Conservation (phyloP, 108 stramenopile genomes). For the Nannochloropsis gaditana region DNA sequence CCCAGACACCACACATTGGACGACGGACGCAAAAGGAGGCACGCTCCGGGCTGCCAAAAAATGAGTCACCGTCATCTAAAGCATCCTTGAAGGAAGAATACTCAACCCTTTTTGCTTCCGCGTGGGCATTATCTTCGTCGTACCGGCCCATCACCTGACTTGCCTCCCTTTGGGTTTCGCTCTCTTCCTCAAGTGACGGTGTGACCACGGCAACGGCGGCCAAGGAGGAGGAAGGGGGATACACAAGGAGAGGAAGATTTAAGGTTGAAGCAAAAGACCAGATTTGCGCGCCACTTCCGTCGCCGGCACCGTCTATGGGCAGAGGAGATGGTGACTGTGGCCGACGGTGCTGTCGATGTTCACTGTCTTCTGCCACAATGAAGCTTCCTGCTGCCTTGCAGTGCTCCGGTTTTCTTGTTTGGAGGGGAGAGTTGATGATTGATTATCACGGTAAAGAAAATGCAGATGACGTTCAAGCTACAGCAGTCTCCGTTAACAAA, state of each 20-base stretch:
- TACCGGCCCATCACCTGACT: background rate
- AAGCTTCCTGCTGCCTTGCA: too few relatives aligned
- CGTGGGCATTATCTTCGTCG: background rate
- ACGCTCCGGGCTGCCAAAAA: background rate
- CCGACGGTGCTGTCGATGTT: background rate
- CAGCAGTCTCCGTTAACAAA: too few relatives aligned
- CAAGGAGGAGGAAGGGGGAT: background rate
- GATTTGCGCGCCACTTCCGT: background rate
- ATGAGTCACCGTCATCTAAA: background rate
- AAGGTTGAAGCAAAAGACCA: background rate
- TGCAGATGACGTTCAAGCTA: too few relatives aligned
- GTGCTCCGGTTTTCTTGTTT: too few relatives aligned
- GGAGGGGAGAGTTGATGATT: too few relatives aligned
- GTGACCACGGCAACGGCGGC: background rate
- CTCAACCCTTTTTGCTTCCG: background rate
- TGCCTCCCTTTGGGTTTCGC: background rate
- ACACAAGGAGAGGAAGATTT: background rate
- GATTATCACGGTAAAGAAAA: too few relatives aligned
- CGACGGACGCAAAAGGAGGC: background rate
- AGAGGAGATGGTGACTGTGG: background rate
- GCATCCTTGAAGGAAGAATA: background rate
- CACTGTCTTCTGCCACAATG: background rate
- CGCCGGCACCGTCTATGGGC: background rate
- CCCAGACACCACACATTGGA: background rate
- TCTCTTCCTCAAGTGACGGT: background rate